A percentile compares a stretch with the other conserved stretches of the same genome.
Evolutionary conservation across 441 rosid genomes (phyloP).

Genomic region (Pelargonium exstipulatum): DNA sequence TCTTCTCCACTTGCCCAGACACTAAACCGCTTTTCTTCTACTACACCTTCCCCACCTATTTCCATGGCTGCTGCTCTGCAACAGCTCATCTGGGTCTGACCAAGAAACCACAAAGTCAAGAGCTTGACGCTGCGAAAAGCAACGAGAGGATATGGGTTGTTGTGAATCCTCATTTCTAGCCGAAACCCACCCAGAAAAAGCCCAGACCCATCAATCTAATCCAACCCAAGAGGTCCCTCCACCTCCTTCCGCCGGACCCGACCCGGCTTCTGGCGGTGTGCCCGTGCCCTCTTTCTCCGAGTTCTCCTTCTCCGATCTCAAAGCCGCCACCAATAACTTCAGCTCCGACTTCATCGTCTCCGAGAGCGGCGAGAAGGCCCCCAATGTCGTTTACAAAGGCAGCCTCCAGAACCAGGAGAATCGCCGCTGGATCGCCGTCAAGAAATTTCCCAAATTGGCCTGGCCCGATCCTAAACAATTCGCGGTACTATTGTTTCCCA

Average conservation of each 20-base stretch:
- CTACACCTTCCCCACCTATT: not conserved
- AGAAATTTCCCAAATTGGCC: slow-evolving; percentile 56
- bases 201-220: slow-evolving; percentile 23
- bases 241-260: slow-evolving; percentile 24
- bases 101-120: not conserved
- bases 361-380: slow-evolving; percentile 73
- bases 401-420: slow-evolving; percentile 50
- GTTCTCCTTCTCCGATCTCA: slow-evolving; percentile 19
- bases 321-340: slow-evolving; percentile 44
- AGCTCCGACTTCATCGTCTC: slow-evolving; percentile 53
- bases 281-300: slow-evolving; percentile 24
- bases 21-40: not conserved
- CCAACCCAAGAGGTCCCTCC: slow-evolving; percentile 24
- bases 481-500: slow-evolving; percentile 28
- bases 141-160: slow-evolving; percentile 55
- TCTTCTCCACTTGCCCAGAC: not conserved
- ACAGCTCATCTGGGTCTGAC: slow-evolving; percentile 3
- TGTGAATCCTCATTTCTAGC: slow-evolving; percentile 50
- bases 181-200: slow-evolving; percentile 39
- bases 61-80: not conserved
- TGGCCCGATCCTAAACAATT: slow-evolving; percentile 79
- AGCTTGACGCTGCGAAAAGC: slow-evolving; percentile 1
- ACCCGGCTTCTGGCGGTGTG: slow-evolving; percentile 20
- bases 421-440: slow-evolving; percentile 51
- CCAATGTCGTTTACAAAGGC: slow-evolving; percentile 61